Conservation (phyloP, 164 flowering plant species). For the Annona squamosa region DNA sequence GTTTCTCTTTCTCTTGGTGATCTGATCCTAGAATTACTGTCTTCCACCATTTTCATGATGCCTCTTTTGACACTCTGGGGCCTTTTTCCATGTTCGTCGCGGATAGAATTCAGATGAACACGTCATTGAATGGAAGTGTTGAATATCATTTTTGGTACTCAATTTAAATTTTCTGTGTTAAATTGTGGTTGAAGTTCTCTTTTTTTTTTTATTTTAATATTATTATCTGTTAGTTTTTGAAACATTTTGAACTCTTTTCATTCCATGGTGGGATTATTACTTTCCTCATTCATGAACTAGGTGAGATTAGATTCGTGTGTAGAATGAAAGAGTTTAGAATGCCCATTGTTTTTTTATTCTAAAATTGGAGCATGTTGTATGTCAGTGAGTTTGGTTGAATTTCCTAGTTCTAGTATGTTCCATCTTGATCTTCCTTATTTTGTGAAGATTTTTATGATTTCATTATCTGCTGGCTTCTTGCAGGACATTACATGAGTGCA, state of each 20-base stretch:
- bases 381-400: neutral
- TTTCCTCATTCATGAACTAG: neutral
- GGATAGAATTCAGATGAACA: too few relatives aligned
- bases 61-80: too few relatives aligned
- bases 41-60: too few relatives aligned
- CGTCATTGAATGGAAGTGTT: too few relatives aligned
- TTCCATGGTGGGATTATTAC: neutral
- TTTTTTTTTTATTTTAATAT: too few relatives aligned
- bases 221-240: neutral
- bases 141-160: too few relatives aligned
- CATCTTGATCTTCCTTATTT: neutral
- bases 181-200: too few relatives aligned
- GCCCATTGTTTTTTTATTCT: neutral
- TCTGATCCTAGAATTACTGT: too few relatives aligned
- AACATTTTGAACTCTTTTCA: neutral
- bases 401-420: neutral
- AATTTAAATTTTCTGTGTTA: too few relatives aligned
- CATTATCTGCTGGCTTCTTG: constrained; percentile 12
- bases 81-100: too few relatives aligned
- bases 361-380: neutral
- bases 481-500: constrained; percentile 92
- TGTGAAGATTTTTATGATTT: neutral
- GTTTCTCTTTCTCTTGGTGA: too few relatives aligned
- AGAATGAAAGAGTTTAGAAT: neutral
- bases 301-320: neutral